Conservation (phyloP, 352 stramenopile species). For the Phytophthora crassamura region DNA sequence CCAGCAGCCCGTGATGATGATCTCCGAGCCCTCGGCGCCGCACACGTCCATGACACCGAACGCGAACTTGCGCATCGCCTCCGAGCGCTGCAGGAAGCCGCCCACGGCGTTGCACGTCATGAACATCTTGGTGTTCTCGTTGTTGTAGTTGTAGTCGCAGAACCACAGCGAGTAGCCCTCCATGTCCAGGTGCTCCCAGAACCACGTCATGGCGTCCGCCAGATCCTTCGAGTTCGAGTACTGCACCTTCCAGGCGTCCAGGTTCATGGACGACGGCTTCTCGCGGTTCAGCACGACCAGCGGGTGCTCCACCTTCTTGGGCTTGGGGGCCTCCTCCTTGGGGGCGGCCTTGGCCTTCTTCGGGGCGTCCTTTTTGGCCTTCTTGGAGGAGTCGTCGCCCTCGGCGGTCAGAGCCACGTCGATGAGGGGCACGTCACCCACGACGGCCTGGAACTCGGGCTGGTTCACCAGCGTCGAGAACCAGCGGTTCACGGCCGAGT, state of each 20-base stretch:
- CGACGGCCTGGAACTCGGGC: constrained; percentile 91
- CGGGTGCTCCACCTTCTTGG: constrained; percentile 87
- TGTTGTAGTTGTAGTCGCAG: constrained; percentile 94
- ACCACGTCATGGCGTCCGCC: constrained; percentile 90
- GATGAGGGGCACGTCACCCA: constrained; percentile 91
- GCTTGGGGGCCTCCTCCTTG: constrained; percentile 57
- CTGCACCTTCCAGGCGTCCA: constrained; percentile 93
- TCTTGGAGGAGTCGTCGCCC: constrained; percentile 54
- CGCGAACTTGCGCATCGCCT: constrained; percentile 93
- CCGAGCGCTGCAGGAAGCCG: constrained; percentile 93
- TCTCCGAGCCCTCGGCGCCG: constrained; percentile 64
- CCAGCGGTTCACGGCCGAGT: constrained; percentile 90
- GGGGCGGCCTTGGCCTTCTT: constrained; percentile 57
- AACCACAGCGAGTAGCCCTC: constrained; percentile 93
- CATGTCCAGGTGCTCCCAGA: constrained; percentile 91
- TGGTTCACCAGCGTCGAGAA: constrained; percentile 95
- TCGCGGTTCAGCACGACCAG: constrained; percentile 90
- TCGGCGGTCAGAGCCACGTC: constrained; percentile 76
- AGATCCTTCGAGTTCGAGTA: constrained; percentile 91
- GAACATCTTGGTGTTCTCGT: constrained; percentile 94
- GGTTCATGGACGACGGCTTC: constrained; percentile 72
- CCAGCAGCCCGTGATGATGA: constrained; percentile 92
- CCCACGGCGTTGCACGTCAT: constrained; percentile 94
- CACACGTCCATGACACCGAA: constrained; percentile 90
- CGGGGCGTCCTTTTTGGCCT: constrained; percentile 40